Conservation (phyloP, 177 flowering plant species). For the Vitis hybrid region DNA sequence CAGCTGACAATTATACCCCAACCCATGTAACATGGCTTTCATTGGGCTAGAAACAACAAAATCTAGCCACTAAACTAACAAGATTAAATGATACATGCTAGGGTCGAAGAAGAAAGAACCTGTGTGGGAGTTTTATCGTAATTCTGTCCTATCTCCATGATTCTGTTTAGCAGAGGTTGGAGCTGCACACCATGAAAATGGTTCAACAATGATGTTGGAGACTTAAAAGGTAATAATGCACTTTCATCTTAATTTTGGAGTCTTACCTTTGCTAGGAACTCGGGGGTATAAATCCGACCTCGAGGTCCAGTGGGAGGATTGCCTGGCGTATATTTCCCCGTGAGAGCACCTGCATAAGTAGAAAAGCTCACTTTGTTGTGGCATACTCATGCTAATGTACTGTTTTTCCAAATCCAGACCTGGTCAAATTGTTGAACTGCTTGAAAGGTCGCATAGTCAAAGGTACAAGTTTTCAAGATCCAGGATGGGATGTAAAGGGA, state of each 20-base stretch:
- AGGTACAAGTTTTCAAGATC: too few species aligned
- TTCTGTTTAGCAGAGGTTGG: slow-evolving; percentile 78
- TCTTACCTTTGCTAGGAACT: slow-evolving; percentile 69
- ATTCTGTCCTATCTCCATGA: slow-evolving; percentile 73
- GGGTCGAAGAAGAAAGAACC: slow-evolving; percentile 31
- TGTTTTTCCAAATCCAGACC: not conserved
- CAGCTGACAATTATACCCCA: too few species aligned
- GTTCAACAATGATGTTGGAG: not conserved
- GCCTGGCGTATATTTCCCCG: slow-evolving; percentile 83
- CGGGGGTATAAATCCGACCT: slow-evolving; percentile 72
- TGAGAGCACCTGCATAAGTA: slow-evolving; percentile 63
- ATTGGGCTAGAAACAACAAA: not conserved
- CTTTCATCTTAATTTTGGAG: not conserved
- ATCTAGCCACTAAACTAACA: not conserved
- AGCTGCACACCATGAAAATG: slow-evolving; percentile 45
- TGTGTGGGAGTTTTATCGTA: slow-evolving; percentile 79
- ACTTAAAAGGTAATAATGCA: not conserved
- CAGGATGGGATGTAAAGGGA: too few species aligned
- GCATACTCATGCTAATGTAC: not conserved
- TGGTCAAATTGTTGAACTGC: not conserved
- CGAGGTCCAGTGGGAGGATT: slow-evolving; percentile 91
- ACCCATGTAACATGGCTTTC: too few species aligned
- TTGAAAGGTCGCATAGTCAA: not conserved
- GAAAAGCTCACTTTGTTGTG: not conserved
- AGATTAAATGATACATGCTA: not conserved